Evolutionary conservation across 257 asterid species (phyloP).

Genomic region (Nicotiana tabacum): DNA sequence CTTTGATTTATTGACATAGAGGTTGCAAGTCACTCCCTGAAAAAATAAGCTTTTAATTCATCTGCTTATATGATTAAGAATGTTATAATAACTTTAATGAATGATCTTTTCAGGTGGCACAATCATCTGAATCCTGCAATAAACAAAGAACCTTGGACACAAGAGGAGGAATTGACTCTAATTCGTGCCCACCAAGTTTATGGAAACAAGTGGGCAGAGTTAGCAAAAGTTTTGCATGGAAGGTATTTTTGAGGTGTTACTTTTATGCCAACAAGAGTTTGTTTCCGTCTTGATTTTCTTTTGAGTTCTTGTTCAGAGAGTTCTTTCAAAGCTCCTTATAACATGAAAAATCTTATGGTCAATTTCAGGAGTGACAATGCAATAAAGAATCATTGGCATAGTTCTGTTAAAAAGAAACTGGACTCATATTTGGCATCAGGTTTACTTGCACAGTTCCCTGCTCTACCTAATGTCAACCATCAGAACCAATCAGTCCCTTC

Average conservation of each 20-base stretch:
- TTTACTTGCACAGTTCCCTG: slow-evolving; percentile 68
- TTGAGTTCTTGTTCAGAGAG: background rate
- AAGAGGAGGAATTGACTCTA: slow-evolving; percentile 85
- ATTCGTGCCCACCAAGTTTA: slow-evolving; percentile 73
- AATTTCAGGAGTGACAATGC: slow-evolving; percentile 81
- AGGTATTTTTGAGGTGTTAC: slow-evolving; percentile 41
- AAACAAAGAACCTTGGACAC: slow-evolving; percentile 93
- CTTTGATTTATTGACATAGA: background rate
- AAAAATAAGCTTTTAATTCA: background rate
- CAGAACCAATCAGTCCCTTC: slow-evolving; percentile 41
- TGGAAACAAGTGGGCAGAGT: slow-evolving; percentile 99
- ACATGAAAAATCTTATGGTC: background rate
- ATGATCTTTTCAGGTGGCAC: slow-evolving; percentile 67
- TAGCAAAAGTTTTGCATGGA: slow-evolving; percentile 83
- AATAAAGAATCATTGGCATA: slow-evolving; percentile 89
- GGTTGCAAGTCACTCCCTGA: background rate
- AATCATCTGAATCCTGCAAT: slow-evolving; percentile 92
- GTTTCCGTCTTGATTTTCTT: background rate
- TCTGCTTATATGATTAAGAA: background rate
- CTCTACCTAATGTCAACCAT: slow-evolving; percentile 43
- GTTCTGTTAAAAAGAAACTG: slow-evolving; percentile 89
- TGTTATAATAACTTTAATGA: background rate
- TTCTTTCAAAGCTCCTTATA: background rate
- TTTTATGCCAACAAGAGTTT: background rate
- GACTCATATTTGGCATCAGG: slow-evolving; percentile 87